Percentiles rank a stretch among this genome's conserved stretches.
Evolutionary conservation across 1,284 basidiomycete genomes (phyloP).

Genomic region (Trametes polyzona): DNA sequence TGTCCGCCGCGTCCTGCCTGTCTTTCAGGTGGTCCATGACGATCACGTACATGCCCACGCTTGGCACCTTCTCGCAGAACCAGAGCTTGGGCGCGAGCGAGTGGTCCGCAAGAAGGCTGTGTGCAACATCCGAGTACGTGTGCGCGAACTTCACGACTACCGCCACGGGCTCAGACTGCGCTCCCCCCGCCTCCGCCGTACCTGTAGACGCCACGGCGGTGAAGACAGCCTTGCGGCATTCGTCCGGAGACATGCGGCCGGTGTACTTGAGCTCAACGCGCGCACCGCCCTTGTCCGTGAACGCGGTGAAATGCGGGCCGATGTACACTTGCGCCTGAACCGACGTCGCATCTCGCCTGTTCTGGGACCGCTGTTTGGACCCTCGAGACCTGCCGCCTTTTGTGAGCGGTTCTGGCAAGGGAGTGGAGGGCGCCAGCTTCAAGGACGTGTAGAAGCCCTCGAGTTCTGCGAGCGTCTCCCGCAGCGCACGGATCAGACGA

Average conservation of each 20-base stretch:
- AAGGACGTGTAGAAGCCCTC: neutral
- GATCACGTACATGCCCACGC: conserved; percentile 24
- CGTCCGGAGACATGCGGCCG: neutral
- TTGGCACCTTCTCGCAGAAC: conserved; percentile 11
- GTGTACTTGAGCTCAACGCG: conserved; percentile 13
- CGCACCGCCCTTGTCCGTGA: neutral
- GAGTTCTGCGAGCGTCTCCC: conserved; percentile 2
- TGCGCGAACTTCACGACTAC: conserved; percentile 25
- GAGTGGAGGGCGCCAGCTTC: neutral
- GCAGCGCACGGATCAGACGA: conserved; percentile 11
- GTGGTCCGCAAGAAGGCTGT: conserved; percentile 13
- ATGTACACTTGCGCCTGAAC: neutral
- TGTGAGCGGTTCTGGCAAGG: neutral
- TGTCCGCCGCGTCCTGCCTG: neutral
- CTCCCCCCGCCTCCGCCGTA: neutral
- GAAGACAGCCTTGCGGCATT: conserved; percentile 5
- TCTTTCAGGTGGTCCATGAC: conserved; percentile 28
- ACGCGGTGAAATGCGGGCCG: conserved; percentile 15
- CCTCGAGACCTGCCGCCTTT: neutral
- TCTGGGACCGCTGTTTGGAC: neutral
- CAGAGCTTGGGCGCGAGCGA: conserved; percentile 14
- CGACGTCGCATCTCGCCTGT: neutral
- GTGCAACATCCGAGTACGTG: conserved; percentile 13
- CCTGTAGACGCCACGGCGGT: conserved; percentile 5
- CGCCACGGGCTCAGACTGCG: neutral